A percentile compares a stretch with the other conserved stretches of the same genome.
phyloP scores from a whole-genome alignment of 257 asterid species.

The Fraxinus pennsylvanica region DNA sequence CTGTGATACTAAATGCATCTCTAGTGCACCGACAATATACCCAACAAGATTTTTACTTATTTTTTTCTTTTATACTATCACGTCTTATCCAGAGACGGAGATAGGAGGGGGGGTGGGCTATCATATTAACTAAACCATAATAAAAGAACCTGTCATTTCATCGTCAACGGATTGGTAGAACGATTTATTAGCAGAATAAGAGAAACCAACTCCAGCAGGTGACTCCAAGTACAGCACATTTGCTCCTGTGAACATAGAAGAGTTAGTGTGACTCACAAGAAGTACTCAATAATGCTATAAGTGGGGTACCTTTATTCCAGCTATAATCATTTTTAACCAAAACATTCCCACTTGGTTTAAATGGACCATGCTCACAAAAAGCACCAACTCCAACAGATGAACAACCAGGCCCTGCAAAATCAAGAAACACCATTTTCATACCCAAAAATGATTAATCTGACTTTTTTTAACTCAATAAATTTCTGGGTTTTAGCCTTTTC shows the following conservation, averaged over 20 bases:
- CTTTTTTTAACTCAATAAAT: neutral
- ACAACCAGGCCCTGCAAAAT: constrained; percentile 62
- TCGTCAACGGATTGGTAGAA: constrained; percentile 47
- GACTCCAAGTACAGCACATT: constrained; percentile 58
- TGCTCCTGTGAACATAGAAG: constrained; percentile 34
- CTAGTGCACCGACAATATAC: neutral
- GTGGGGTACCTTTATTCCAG: constrained; percentile 53
- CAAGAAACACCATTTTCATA: neutral
- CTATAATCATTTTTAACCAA: constrained; percentile 53
- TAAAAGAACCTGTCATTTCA: constrained; percentile 48
- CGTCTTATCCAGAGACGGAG: neutral
- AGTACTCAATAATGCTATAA: neutral
- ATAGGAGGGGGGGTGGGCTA: too few species aligned
- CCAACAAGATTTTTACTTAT: neutral
- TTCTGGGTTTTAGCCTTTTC: neutral
- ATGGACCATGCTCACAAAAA: constrained; percentile 61
- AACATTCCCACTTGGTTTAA: constrained; percentile 47
- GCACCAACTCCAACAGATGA: constrained; percentile 74
- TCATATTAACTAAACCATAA: neutral
- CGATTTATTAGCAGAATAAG: constrained; percentile 49
- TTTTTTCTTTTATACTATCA: too few species aligned
- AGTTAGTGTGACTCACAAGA: too few species aligned
- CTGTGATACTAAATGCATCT: neutral
- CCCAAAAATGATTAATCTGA: neutral
- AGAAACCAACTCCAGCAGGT: constrained; percentile 66